Evolutionary conservation across 108 stramenopile species (phyloP), one percentile per base, ranked within the genome.

Genomic region (Stephanodiscus triporus): DNA sequence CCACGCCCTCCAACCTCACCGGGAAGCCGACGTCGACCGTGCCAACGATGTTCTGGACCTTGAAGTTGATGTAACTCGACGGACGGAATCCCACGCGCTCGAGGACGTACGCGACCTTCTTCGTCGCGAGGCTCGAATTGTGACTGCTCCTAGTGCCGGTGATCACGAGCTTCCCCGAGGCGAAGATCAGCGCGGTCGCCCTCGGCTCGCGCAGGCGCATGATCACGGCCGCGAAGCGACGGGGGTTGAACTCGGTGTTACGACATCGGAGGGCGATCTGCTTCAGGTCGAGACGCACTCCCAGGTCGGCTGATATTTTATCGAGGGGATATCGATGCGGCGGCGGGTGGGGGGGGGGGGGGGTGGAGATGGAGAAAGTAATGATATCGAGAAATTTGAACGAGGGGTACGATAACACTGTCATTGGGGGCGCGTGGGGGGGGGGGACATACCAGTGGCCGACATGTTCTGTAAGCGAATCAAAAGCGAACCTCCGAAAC

Each of bases 191-290:
- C n/a, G 97, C 97, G 24, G 99, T 98, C 45, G 93, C 89, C 38
- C 95, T 84, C 0, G 99, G 99, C 70, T 98, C 96, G 14, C 93
- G 87, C 23, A 99, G 77, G 14, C 96, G 86, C 88, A 99, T 90
- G 24, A 99, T 91, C 45, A 94, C 95, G 29, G 97, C 98, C 2
- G 96, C 84, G 68, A 98, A 99, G 37, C 97, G 87, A 65, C 95
- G 87, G 1, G 99, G 98, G 80, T 99, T 99, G 88, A 97, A 99
- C 84, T 99, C 99, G 20, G 98, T 98, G 71, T 99, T 99, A 19
- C 97, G 91, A 65, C 95, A 96, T 50, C 92, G 90, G 36, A 94
- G 83, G 38, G 98, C 97, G 48, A 99, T 96, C 62, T 89, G 87
- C 71, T 95, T 91, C 49, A 99, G 84, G 70, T 99, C 97, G 24